Percentiles rank a stretch among this genome's conserved stretches.
Conservation (phyloP, 331 rosid species). For the Cucumis variabilis region DNA sequence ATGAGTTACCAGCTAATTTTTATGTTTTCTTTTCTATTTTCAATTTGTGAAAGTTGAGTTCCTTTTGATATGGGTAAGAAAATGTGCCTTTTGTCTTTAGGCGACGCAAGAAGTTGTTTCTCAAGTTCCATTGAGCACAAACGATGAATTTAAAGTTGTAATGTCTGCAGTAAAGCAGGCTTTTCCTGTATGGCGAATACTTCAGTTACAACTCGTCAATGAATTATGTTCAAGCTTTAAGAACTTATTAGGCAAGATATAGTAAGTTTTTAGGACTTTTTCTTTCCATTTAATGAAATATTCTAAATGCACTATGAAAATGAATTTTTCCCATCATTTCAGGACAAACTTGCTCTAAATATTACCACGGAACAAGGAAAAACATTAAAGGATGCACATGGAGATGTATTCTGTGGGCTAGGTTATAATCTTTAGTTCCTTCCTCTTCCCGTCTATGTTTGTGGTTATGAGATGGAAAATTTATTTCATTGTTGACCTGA, state of each 20-base stretch:
- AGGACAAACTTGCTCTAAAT: conserved; percentile 89
- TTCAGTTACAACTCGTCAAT: conserved; percentile 87
- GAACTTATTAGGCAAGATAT: conserved; percentile 92
- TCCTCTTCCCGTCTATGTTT: neutral
- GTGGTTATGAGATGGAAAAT: conserved; percentile 7
- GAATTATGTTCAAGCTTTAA: conserved; percentile 89
- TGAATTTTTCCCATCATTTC: conserved; percentile 15
- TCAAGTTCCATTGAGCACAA: conserved; percentile 81
- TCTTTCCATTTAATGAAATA: neutral
- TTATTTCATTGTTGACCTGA: conserved; percentile 16
- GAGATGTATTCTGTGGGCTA: conserved; percentile 97
- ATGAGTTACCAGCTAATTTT: conserved; percentile 52
- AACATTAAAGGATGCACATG: conserved; percentile 98
- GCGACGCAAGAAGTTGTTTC: conserved; percentile 99
- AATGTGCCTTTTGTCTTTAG: conserved; percentile 46
- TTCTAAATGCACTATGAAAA: conserved; percentile 9
- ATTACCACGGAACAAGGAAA: conserved; percentile 96
- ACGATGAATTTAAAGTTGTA: conserved; percentile 90
- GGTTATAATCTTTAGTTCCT: conserved; percentile 54
- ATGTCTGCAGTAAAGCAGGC: conserved; percentile 92
- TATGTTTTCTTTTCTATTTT: neutral
- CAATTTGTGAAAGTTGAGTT: neutral
- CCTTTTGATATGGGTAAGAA: conserved; percentile 27
- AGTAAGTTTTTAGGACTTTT: conserved; percentile 41
- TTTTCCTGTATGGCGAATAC: conserved; percentile 86